Base-by-base conservation (phyloP, 805 yeast genomes). In the Saccharomycopsis lassenensis region DNA sequence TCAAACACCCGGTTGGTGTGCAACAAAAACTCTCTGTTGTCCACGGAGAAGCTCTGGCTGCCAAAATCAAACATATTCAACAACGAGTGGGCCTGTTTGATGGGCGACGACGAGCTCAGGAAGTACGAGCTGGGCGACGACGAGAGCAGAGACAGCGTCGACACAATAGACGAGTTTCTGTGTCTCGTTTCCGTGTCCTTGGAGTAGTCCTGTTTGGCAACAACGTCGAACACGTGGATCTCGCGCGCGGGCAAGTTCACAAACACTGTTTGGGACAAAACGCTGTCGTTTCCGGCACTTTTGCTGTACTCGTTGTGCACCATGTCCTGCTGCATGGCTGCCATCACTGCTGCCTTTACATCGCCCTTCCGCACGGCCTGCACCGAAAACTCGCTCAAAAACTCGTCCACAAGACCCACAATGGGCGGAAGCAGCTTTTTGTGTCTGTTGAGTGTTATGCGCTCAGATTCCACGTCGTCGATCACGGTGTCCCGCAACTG, bases 341-440 rank as follows among this genome's bases (percentile, higher is more conserved):
- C 24, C 16, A 37, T 30, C 14, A 40, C 29, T 21, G 18, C 12
- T 12, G 19, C 23, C 17, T 40, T 35, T 11, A 43, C n/a, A 18
- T 43, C 42, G 15, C 20, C 11, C 21, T 36, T 39, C 8, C 27
- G 30, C 15, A 41, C 36, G 12, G 40, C 33, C 22, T 43, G 46
- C 14, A 43, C 22, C 5, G 33, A n/a, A 29, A 43, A 43, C 25
- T 43, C 46, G 2, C 44, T 44, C 11, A 43, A 31, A 27, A 43
- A 43, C 7, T 43, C 44, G 3, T n/a, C 15, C 19, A 35, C 25
- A 5, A 34, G n/a, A 8, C 46, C 44, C 11, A 40, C 44, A 12
- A 43, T 16, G 23, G 46, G 46, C 4, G 46, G 46, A 20, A 43
- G 35, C 5, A 21, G 12, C n/a, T 37, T 37, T 28, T 37, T 38